Base-by-base conservation (phyloP, 2,329 filamentous ascomycete genomes). In the Venturiaceae sp. region DNA sequence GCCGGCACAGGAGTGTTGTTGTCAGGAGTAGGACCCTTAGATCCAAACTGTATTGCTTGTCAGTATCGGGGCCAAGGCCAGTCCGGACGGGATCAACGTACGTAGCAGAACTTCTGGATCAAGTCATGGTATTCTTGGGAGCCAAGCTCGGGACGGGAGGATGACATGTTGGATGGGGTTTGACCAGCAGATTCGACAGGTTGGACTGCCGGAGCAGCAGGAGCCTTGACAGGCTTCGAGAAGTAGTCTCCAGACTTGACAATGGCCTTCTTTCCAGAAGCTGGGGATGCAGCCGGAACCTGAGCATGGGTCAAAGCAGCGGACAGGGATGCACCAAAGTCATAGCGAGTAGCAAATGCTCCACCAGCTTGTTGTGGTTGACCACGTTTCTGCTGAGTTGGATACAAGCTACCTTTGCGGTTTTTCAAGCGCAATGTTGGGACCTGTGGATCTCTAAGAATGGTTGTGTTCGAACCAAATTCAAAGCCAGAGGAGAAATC, bases 41-140 rank as follows among this genome's bases (percentile, higher is more conserved):
- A 54, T 30, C 57, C 46, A 44, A 53, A 58, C 57, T 58, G 57
- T 39, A 34, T 37, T 19, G 33, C 56, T 33, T 32, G 37, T 58
- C 44, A 58, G 57, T 54, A 58, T 39, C 30, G 19, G 57, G 21
- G 21, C 13, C 50, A 19, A 21, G 32, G 28, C 26, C 28, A n/a
- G 46, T 34, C 32, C 57, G 47, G 57, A 8, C 5, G 32, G 33
- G n/a, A 16, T 54, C 46, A 81, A 95, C 92, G 85, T 92, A 96
- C 92, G 84, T 97, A 99, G 82, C 94, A 99, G 81, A 96, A 99
- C 79, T 95, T 96, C 79, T 95, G 92, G 73, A 99, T 88, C 64
- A 99, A 83, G 75, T 99, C 94, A 75, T 95, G 90, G 72, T 99
- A 97, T 61, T 92, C 92, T 61, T 90, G 85, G 63, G 91, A 95